Evolutionary conservation across 169 alveolate genomes (phyloP), one percentile per base, ranked within the genome.

Genomic region (Plasmodium falciparum): DNA sequence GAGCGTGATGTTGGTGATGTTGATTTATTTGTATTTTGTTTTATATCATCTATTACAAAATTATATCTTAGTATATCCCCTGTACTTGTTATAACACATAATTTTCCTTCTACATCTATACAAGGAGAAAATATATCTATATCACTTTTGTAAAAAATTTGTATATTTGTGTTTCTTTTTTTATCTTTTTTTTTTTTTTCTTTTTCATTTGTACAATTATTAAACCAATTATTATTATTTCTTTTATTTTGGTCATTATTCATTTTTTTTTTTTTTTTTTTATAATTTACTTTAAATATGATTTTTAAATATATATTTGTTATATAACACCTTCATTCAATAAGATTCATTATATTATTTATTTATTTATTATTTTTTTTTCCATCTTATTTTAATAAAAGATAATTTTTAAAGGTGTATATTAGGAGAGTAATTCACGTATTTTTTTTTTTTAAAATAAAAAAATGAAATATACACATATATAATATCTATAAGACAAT

Each of bases 51-150:
- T 11, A 52, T 72, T 86, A 58, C 4, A 39, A 72, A 49, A 61
- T 71, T 86, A 86, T 61, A 73, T 54, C 88, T 58, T 65, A 86
- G 15, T 4, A 86, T 86, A 61, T 86, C 92, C 6, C 92, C 92
- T 47, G 52, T 66, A 59, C 33, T 88, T 17, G 92, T 17, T 62
- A 73, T 73, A 39, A 50, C 86, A 54, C 92, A 86, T 74, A 86
- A 70, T 20, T 58, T 61, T 22, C 88, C 86, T 2, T 86, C 92
- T 22, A 45, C 52, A 56, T 86, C 88, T 86, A 86, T 29, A 33
- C 92, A 86, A 45, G 92, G 92, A 56, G 92, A 70, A 86, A 52
- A 86, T 50, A 86, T 49, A 71, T 73, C 70, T 29, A 39, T 59
- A 9, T 70, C 88, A 86, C 62, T 86, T 72, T 86, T 71, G 56